phyloP scores from a whole-genome alignment of 352 stramenopile genomes.

The Phytophthora capsici region DNA sequence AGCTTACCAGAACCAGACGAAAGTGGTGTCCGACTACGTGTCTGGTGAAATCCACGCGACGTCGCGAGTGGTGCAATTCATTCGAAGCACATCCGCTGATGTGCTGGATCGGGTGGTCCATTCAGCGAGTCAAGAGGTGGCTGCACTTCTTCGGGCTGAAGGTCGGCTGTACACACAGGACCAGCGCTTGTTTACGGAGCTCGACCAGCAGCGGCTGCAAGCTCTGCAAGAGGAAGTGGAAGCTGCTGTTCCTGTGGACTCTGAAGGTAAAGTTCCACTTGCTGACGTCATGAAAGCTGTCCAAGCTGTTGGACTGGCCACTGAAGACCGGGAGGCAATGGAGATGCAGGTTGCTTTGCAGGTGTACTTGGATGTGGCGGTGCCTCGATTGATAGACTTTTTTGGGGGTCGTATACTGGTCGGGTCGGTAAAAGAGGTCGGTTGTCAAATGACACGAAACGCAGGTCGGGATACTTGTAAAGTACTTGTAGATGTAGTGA shows the following conservation, averaged over 20 bases:
- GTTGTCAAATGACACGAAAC: too few species aligned
- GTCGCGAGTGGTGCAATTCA: slow-evolving; percentile 32
- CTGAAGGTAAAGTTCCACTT: slow-evolving; percentile 13
- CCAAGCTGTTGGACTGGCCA: slow-evolving; percentile 5
- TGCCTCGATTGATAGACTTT: too few species aligned
- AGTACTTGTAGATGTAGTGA: too few species aligned
- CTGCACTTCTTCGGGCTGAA: slow-evolving; percentile 32
- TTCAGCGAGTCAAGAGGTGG: slow-evolving; percentile 21
- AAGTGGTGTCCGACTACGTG: slow-evolving; percentile 34
- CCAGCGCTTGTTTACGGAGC: slow-evolving; percentile 31
- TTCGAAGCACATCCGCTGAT: slow-evolving; percentile 9
- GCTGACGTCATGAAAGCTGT: slow-evolving; percentile 24
- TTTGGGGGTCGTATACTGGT: too few species aligned
- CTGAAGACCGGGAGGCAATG: slow-evolving; percentile 35
- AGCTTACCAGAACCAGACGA: slow-evolving; percentile 38
- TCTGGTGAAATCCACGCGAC: slow-evolving; percentile 18
- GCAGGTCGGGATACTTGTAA: too few species aligned
- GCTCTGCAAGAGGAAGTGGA: slow-evolving; percentile 27
- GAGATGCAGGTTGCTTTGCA: slow-evolving; percentile 47
- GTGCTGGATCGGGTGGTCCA: slow-evolving; percentile 24
- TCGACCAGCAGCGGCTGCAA: slow-evolving; percentile 26
- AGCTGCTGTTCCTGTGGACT: slow-evolving; percentile 1
- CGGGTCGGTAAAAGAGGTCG: too few species aligned
- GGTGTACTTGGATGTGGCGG: slow-evolving; percentile 43
- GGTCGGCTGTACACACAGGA: slow-evolving; percentile 50